These are phyloP conservation scores for Schizophyllum amplum DNA, from an alignment of 1,284 basidiomycete species.

Conservation along the genomic window DNA sequence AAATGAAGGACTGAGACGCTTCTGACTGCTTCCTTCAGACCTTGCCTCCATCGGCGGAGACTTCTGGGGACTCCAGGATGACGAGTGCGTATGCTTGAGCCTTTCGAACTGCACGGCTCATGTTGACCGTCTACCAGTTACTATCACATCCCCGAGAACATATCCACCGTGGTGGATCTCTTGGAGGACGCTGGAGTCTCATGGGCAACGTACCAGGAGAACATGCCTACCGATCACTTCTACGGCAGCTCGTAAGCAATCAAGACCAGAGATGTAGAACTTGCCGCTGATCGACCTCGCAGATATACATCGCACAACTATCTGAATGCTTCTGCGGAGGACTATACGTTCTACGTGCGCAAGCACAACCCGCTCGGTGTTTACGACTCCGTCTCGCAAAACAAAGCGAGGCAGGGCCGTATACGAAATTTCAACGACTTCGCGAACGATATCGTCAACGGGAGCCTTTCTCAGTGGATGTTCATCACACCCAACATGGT, in stretches of 20 bases:
- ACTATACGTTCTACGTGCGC: slow-evolving; percentile 44
- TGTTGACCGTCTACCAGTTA: not conserved
- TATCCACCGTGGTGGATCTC: slow-evolving; percentile 57
- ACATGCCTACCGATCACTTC: slow-evolving; percentile 50
- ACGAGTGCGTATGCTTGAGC: slow-evolving; percentile 22
- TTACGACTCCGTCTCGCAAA: slow-evolving; percentile 33
- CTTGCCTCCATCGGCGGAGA: slow-evolving; percentile 42
- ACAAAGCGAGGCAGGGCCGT: slow-evolving; percentile 30
- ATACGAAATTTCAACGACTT: slow-evolving; percentile 63
- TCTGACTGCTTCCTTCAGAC: slow-evolving; percentile 14
- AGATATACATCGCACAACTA: slow-evolving; percentile 34
- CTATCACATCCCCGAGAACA: slow-evolving; percentile 25
- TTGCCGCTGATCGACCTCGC: not conserved
- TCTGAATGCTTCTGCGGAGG: slow-evolving; percentile 27
- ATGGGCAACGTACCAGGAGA: slow-evolving; percentile 52
- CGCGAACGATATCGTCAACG: slow-evolving; percentile 40
- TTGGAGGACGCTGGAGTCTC: slow-evolving; percentile 52
- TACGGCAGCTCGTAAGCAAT: slow-evolving; percentile 26
- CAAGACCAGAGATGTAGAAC: not conserved
- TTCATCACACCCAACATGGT: slow-evolving; percentile 59
- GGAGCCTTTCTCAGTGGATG: slow-evolving; percentile 50
- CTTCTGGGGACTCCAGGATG: slow-evolving; percentile 48
- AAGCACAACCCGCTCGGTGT: slow-evolving; percentile 57
- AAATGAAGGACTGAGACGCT: not conserved
- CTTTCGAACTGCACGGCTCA: not conserved